Evolutionary conservation across 1,284 basidiomycete species (phyloP), one percentile per base, ranked within the genome.

Genomic region (Rhodotorula sp.): DNA sequence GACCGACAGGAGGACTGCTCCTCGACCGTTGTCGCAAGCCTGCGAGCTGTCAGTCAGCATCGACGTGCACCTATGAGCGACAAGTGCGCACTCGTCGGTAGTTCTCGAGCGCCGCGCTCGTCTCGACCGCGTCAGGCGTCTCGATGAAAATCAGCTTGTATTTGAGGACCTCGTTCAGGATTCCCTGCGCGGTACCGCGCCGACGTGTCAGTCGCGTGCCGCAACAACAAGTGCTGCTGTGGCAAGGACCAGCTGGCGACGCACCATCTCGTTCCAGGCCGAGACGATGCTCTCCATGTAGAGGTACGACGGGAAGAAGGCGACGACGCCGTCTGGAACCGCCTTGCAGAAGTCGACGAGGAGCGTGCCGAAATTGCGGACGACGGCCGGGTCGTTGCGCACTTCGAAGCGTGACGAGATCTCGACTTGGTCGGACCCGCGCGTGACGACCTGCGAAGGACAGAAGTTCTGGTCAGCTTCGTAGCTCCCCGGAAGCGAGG

Each of bases 241-340:
- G n/a, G n/a, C n/a, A n/a, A n/a, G n/a, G n/a, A n/a, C n/a, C n/a
- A n/a, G n/a, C 8, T 15, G 5, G 5, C 1, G 44, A 61, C 87
- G 72, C 77, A 92, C 93, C 96, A 99, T 99, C 80, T 99, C 96
- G 80, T 98, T 97, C 96, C 96, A 99, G 20, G 96, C 96, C 4
- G 94, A 93, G 28, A 99, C 96, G 73, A 99, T 99, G 47, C 92
- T 94, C 82, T 99, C 96, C 96, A 99, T 99, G 82, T 99, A 99
- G 34, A 99, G 87, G 82, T 99, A 99, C 79, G 91, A 94, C 24
- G 96, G 96, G 82, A 99, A 99, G 86, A 99, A 99, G 13, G 94
- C 95, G 46, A 98, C 96, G 70, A 99, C 91, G n/a, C 96, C 96
- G 80, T 99, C 96, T 10, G 96, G 96, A 0, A 99, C 93, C 64